Conservation (phyloP, 768 basidiomycete species). For the Collybia mongolica region DNA sequence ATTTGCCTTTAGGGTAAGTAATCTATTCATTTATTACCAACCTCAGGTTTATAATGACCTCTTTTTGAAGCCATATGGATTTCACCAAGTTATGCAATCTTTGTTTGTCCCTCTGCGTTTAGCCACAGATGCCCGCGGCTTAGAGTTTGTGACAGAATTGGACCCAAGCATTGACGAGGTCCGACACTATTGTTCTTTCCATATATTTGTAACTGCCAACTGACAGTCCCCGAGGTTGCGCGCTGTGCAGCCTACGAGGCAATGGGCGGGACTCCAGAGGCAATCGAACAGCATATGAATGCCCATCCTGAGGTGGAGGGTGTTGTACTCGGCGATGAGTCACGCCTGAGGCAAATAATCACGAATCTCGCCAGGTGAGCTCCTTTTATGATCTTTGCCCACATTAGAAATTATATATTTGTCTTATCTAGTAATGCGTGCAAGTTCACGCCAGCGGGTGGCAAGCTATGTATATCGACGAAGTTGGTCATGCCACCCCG, state of each 20-base stretch:
- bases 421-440: conserved; percentile 59
- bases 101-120: conserved; percentile 68
- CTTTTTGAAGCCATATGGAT: conserved; percentile 57
- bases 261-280: conserved; percentile 45
- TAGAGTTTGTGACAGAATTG: conserved; percentile 67
- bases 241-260: conserved; percentile 59
- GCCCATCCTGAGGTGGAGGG: conserved; percentile 55
- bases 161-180: conserved; percentile 69
- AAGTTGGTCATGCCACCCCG: conserved; percentile 44
- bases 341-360: conserved; percentile 75
- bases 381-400: neutral
- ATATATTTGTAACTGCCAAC: neutral
- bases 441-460: conserved; percentile 75
- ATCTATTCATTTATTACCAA: too few species aligned
- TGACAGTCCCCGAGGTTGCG: conserved; percentile 43
- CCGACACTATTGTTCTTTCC: conserved; percentile 9
- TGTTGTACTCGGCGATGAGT: conserved; percentile 82
- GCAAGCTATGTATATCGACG: conserved; percentile 66
- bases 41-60: neutral
- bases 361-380: conserved; percentile 78
- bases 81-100: conserved; percentile 76
- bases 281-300: conserved; percentile 37
- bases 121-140: conserved; percentile 62
- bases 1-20: conserved; percentile 52
- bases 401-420: neutral